Conservation (phyloP, 2,329 filamentous ascomycete species). For the Cyphellophora attinorum region DNA sequence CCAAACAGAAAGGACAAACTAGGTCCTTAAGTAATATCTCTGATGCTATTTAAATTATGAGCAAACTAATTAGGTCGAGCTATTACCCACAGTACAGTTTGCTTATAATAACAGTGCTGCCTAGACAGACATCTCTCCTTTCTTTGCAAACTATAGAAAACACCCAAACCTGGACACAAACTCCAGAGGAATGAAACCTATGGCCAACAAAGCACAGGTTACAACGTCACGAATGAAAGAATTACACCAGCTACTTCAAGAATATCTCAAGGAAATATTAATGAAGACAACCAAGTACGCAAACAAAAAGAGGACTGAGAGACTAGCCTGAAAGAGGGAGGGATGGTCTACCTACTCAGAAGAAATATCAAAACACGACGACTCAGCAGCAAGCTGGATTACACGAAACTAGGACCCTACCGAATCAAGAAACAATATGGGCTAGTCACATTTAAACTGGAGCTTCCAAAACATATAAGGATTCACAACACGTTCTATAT, state of each 20-base stretch:
- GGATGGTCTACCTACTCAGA: not conserved
- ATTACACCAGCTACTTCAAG: not conserved
- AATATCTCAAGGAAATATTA: not conserved
- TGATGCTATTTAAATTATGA: conserved; percentile 5
- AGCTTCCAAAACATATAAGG: not conserved
- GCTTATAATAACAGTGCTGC: not conserved
- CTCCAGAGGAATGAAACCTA: not conserved
- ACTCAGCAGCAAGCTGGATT: not conserved
- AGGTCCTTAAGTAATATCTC: conserved; percentile 7
- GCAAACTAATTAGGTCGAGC: conserved; percentile 4
- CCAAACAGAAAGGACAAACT: conserved; percentile 6
- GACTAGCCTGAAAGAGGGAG: not conserved
- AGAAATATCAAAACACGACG: conserved; percentile 1
- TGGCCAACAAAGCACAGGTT: not conserved
- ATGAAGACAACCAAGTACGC: not conserved
- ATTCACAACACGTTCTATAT: conserved; percentile 1
- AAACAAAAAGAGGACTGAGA: conserved; percentile 1
- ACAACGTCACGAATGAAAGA: not conserved
- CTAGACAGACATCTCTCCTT: not conserved
- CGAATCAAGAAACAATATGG: not conserved
- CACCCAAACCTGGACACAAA: not conserved
- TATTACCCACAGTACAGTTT: not conserved
- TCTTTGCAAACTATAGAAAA: not conserved
- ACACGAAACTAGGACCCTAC: not conserved
- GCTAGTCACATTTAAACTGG: not conserved